phyloP scores from a whole-genome alignment of 2,329 filamentous ascomycete genomes.

The Stagonosporopsis rhizophila region DNA sequence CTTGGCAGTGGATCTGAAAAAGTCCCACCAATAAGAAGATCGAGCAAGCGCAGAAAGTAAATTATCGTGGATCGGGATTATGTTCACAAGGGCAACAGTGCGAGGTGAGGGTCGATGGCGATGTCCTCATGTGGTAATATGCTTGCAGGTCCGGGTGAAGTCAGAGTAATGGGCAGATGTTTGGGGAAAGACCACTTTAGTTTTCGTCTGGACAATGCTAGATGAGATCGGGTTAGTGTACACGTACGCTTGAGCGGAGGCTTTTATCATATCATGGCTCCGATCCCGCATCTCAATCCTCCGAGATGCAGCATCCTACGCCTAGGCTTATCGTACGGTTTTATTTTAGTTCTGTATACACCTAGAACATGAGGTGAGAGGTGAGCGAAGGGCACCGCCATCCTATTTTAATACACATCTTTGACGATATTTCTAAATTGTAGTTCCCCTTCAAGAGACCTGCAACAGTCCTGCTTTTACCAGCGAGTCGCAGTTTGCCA shows the following conservation, averaged over 20 bases:
- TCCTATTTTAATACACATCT: not conserved
- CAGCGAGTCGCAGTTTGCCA: slow-evolving; percentile 3
- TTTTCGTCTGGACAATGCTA: slow-evolving; percentile 1
- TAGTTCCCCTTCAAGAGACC: not conserved
- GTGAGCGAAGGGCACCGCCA: not conserved
- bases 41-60: slow-evolving; percentile 1
- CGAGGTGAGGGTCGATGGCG: not conserved
- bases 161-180: not conserved
- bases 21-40: slow-evolving; percentile 37
- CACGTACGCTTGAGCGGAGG: not conserved
- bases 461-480: not conserved
- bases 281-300: slow-evolving; percentile 2
- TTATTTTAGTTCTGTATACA: no score
- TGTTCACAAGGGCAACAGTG: not conserved
- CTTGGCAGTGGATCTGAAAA: slow-evolving; percentile 25
- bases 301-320: not conserved
- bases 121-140: not conserved
- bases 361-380: not conserved
- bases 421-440: no score
- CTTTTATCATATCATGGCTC: not conserved
- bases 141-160: not conserved
- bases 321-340: slow-evolving; percentile 1
- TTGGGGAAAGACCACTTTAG: not conserved
- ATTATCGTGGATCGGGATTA: slow-evolving; percentile 3
- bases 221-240: not conserved